Evolutionary conservation across 2,329 filamentous ascomycete genomes (phyloP).

Genomic region (Colletotrichum cuscutae): DNA sequence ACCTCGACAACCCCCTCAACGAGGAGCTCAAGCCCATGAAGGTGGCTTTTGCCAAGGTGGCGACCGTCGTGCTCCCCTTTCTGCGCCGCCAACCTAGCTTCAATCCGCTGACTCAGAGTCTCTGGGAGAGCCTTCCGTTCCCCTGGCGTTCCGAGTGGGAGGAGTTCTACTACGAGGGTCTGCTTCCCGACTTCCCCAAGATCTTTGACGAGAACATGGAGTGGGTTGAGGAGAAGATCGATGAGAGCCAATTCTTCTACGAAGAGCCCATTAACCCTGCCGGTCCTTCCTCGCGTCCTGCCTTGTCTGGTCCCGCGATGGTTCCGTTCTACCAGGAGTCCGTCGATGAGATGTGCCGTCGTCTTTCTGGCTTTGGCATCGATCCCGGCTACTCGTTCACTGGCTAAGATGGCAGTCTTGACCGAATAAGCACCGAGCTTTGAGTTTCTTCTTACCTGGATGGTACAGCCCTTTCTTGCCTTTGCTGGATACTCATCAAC

Average conservation of each 20-base stretch:
- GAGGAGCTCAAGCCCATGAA: constrained; percentile 26
- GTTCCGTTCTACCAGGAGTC: constrained; percentile 9
- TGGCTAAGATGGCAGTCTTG: not conserved
- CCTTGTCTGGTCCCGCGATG: not conserved
- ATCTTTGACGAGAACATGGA: constrained; percentile 10
- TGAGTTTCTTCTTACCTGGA: not conserved
- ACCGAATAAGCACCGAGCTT: not conserved
- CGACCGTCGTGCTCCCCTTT: constrained; percentile 23
- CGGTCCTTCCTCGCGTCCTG: not conserved
- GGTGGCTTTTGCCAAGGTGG: constrained; percentile 16
- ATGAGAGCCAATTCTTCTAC: not conserved
- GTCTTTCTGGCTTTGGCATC: not conserved
- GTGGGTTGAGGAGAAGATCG: constrained; percentile 10
- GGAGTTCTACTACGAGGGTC: constrained; percentile 18
- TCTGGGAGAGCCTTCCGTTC: constrained; percentile 26
- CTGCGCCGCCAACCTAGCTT: constrained; percentile 20
- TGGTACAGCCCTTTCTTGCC: not conserved
- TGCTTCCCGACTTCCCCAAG: constrained; percentile 15
- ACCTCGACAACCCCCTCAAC: constrained; percentile 12
- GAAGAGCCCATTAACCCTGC: not conserved
- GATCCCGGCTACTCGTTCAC: not conserved
- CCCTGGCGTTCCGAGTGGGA: constrained; percentile 32
- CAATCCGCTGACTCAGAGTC: not conserved
- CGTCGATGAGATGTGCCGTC: constrained; percentile 13
- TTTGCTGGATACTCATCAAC: not conserved